These are phyloP conservation scores for Acorus calamus DNA, from an alignment of 106 monocot genomes.

Conservation along the genomic window DNA sequence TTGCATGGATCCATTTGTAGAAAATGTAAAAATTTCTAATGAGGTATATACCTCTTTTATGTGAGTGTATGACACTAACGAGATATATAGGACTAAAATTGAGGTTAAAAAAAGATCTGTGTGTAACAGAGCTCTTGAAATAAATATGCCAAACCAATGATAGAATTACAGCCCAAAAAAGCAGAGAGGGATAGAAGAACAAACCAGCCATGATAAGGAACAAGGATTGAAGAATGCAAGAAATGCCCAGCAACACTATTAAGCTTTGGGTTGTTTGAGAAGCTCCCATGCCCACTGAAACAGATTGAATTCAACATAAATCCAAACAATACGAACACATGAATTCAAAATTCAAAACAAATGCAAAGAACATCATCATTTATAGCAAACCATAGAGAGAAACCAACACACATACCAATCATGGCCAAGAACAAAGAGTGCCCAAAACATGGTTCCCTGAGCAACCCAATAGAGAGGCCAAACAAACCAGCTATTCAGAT, in stretches of 20 bases:
- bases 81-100: too few relatives aligned
- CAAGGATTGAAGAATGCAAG: slow-evolving; percentile 29
- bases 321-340: background rate
- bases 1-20: too few relatives aligned
- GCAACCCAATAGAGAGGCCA: slow-evolving; percentile 20
- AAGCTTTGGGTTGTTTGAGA: slow-evolving; percentile 20
- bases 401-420: slow-evolving; percentile 10
- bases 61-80: too few relatives aligned
- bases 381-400: background rate
- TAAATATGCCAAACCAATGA: too few relatives aligned
- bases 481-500: slow-evolving; percentile 3
- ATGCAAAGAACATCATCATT: background rate
- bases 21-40: too few relatives aligned
- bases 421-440: slow-evolving; percentile 19
- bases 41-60: too few relatives aligned
- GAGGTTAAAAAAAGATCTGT: too few relatives aligned
- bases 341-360: background rate
- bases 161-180: background rate
- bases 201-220: slow-evolving; percentile 30
- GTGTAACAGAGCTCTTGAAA: too few relatives aligned
- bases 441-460: slow-evolving; percentile 20
- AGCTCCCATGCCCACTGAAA: slow-evolving; percentile 32
- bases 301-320: background rate
- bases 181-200: background rate
- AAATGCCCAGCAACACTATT: slow-evolving; percentile 24